Evolutionary conservation across 2,329 filamentous ascomycete genomes (phyloP), one percentile per base, ranked within the genome.

Genomic region (Trichoderma koningii): DNA sequence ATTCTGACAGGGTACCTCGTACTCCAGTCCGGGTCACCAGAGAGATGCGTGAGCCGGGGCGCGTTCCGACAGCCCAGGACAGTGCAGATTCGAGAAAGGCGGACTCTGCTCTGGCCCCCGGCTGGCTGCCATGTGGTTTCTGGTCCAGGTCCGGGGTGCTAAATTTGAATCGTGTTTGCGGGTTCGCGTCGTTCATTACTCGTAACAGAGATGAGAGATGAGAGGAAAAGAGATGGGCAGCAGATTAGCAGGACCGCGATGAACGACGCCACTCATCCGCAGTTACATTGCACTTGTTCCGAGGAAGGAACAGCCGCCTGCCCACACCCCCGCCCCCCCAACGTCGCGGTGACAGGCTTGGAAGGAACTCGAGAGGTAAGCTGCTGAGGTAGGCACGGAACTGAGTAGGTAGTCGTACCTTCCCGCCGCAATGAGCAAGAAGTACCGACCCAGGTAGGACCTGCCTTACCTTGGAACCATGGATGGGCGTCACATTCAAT

Each of bases 281-380:
- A 63, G 59, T 63, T 63, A 63, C 50, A 63, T 63, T 63, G 47
- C 55, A 21, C 48, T 45, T 50, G 34, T 47, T 63, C 59, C 41
- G 59, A 53, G 59, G 42, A 26, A 59, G 55, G 28, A 48, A 21
- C 28, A 19, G 28, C 28, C 34, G 56, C 10, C 56, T 38, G n/a
- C 48, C 19, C 48, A 26, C 59, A 44, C 42, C 21, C 21, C 44
- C 44, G 23, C 59, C 55, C 42, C 21, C 21, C 44, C 44, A 47
- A 3, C 44, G 12, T 47, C 44, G 7, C 12, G 44, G 44, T 28
- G 48, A 28, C 48, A 38, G 34, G n/a, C 41, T 17, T n/a, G 41
- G 41, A 7, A 44, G 10, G 34, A 38, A 38, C 34, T 38, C 7
- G 7, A 7, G 34, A 9, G 12, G 10, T 4, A 38, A 5, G 34